Conservation (phyloP, 257 asterid species). For the Ballota nigra region DNA sequence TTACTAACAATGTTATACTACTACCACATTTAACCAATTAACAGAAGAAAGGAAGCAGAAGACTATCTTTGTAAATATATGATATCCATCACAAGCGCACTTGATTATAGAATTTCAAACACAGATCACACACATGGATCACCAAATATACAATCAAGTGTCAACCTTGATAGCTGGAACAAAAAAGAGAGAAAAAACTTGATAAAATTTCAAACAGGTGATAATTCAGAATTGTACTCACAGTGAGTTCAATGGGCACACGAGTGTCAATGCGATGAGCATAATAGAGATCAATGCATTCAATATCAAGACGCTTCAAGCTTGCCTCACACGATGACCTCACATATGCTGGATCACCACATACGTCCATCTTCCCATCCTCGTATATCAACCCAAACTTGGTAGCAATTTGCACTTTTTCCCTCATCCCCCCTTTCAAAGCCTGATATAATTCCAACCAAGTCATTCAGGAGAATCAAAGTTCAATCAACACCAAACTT, state of each 20-base stretch:
- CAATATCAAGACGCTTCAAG: slow-evolving; percentile 47
- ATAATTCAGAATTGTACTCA: slow-evolving; percentile 10
- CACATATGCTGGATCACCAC: slow-evolving; percentile 42
- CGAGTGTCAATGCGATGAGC: slow-evolving; percentile 42
- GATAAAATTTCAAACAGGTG: neutral
- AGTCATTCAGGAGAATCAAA: no score
- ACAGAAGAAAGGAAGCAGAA: neutral
- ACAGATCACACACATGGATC: neutral
- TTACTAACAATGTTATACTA: neutral
- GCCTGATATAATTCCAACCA: slow-evolving; percentile 28
- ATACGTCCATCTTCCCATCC: slow-evolving; percentile 29
- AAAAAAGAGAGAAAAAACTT: neutral
- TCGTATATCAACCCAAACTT: slow-evolving; percentile 31
- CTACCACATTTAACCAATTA: neutral
- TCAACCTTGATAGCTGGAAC: neutral
- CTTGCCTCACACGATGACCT: slow-evolving; percentile 45
- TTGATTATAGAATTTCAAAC: no score
- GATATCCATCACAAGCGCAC: neutral
- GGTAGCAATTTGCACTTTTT: slow-evolving; percentile 44
- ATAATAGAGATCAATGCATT: slow-evolving; percentile 50
- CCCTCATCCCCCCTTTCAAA: slow-evolving; percentile 36
- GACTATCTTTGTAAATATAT: neutral
- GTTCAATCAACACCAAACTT: neutral
- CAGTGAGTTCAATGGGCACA: slow-evolving; percentile 51
- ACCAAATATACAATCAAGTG: neutral